Conservation (phyloP, 768 basidiomycete genomes). For the Kwoniella sp. region DNA sequence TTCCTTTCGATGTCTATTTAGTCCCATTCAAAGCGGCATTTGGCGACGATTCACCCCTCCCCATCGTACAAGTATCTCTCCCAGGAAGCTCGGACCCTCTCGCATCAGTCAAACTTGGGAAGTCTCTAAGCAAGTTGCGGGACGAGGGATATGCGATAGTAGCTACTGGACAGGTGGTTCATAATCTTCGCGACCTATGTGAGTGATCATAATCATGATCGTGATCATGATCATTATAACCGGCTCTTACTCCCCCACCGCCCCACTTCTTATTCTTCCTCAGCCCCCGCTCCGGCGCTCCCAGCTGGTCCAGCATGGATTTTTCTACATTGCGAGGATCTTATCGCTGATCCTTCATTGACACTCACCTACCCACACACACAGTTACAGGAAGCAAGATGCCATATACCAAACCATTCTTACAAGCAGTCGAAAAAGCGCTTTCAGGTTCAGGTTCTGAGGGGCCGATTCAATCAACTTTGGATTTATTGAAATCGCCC, state of each 20-base stretch:
- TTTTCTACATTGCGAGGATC: too few relatives aligned
- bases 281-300: too few relatives aligned
- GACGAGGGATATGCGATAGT: conserved; percentile 49
- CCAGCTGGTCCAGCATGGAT: too few relatives aligned
- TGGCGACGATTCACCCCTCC: conserved; percentile 27
- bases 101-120: conserved; percentile 40
- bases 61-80: conserved; percentile 47
- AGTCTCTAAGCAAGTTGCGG: conserved; percentile 34
- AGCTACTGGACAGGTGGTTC: conserved; percentile 48
- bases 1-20: too few relatives aligned
- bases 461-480: conserved; percentile 13
- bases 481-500: conserved; percentile 62
- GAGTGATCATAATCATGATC: conserved; percentile 18
- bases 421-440: conserved; percentile 20
- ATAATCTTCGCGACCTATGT: conserved; percentile 51
- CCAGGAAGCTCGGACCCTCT: conserved; percentile 34
- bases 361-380: too few relatives aligned
- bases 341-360: too few relatives aligned
- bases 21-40: conserved; percentile 44
- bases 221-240: too few relatives aligned
- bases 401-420: conserved; percentile 37
- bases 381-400: conserved; percentile 29
- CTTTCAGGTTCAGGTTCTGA: conserved; percentile 25
- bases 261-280: too few relatives aligned
- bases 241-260: too few relatives aligned